Base-by-base conservation (phyloP, 176 grass and related monocot species). In the Aegilops sharonensis region DNA sequence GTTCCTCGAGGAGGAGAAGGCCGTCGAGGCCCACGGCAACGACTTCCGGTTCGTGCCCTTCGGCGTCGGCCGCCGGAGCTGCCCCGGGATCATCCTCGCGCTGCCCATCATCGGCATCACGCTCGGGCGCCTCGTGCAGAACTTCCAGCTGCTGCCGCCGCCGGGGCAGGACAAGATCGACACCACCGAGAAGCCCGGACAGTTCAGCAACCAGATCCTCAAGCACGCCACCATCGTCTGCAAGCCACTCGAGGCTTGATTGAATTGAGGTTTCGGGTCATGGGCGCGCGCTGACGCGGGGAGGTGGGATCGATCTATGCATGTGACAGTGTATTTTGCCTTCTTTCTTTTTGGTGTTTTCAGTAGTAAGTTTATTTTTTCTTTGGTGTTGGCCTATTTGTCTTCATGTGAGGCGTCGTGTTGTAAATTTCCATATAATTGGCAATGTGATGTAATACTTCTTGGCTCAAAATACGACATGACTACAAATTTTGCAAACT, bases 171-270 rank as follows among this genome's bases (percentile, higher is more conserved):
- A 68, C 56, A 76, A 82, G 84, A 27, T 95, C 9, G 96, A 98
- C 82, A 98, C 96, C 84, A 90, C 93, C 35, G 96, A 98, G 91
- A 95, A 92, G 84, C 94, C 94, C 11, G 96, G 96, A 0, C 96
- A 98, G 87, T 98, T 98, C 91, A 98, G 96, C 93, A 95, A 95
- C 88, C 96, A 95, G 84, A 98, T 98, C 73, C 77, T 88, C 59
- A 92, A 91, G 84, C 93, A 98, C 68, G 94, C 91, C 87, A 98
- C 96, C 59, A 48, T 98, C 21, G 91, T 98, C 80, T 98, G 96
- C 92, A 89, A 79, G 90, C 93, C 92, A 3, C 47, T 91, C 76
- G 29, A 87, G 37, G 76, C 88, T 59, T 59, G 6, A 54, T 5
- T 15, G 5, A 54, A 18, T 18, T 50, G 13, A 50, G 47, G 13